A percentile compares a stretch with the other conserved stretches of the same genome.
phyloP scores from a whole-genome alignment of 2,329 filamentous ascomycete genomes.

The Calonectria honghensis region DNA sequence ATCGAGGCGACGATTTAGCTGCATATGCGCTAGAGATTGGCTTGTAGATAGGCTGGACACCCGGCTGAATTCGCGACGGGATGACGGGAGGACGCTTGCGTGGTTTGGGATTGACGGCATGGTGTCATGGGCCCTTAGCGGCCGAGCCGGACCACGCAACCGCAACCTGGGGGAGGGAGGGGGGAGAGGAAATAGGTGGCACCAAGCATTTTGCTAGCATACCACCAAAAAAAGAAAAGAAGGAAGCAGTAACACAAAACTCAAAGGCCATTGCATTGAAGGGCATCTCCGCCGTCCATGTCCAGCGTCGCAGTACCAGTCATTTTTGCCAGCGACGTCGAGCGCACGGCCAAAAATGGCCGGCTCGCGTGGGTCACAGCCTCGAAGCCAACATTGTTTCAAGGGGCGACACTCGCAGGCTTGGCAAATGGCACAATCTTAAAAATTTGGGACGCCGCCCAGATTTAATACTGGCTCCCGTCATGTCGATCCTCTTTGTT shows the following conservation, averaged over 20 bases:
- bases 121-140: neutral
- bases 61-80: neutral
- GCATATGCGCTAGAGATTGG: neutral
- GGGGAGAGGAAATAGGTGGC: neutral
- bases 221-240: neutral
- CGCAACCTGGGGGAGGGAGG: neutral
- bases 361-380: constrained; percentile 23
- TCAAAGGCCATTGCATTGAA: constrained; percentile 1
- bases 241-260: neutral
- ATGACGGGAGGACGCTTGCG: neutral
- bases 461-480: constrained; percentile 1
- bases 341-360: constrained; percentile 5
- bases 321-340: neutral
- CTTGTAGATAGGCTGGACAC: neutral
- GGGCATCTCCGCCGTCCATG: constrained; percentile 1
- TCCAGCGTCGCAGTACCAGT: neutral
- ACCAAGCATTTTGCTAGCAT: neutral
- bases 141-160: neutral
- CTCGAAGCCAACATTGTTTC: constrained; percentile 27
- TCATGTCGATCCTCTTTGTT: neutral
- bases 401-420: constrained; percentile 25
- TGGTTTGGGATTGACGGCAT: neutral
- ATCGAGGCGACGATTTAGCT: neutral
- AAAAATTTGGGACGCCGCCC: constrained; percentile 15
- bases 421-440: constrained; percentile 27